These are phyloP conservation scores for Raddia guianensis DNA, from an alignment of 176 grass and related monocot genomes.

Conservation along the genomic window DNA sequence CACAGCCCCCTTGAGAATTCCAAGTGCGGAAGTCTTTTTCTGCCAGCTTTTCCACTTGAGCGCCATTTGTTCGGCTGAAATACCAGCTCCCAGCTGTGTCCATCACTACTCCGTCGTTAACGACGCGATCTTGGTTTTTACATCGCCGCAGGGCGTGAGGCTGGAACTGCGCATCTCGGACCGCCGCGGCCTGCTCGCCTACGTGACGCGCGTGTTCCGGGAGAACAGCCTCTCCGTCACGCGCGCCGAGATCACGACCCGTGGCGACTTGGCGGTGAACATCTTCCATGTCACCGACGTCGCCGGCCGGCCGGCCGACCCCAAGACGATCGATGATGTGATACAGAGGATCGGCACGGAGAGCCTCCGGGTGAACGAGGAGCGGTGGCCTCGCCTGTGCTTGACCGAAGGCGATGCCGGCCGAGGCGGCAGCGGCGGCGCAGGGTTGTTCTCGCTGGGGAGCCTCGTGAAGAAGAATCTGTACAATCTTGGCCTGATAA, in stretches of 20 bases:
- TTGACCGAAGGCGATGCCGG: slow-evolving; percentile 42
- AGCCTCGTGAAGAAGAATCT: slow-evolving; percentile 91
- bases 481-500: slow-evolving; percentile 76
- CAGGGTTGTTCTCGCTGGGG: slow-evolving; percentile 66
- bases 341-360: slow-evolving; percentile 73
- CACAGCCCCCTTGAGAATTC: slow-evolving; percentile 2
- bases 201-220: slow-evolving; percentile 85
- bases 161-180: slow-evolving; percentile 76
- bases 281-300: slow-evolving; percentile 81
- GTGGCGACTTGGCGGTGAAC: slow-evolving; percentile 66
- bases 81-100: slow-evolving; percentile 9
- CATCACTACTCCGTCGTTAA: not conserved
- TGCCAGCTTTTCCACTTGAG: slow-evolving; percentile 44
- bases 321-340: slow-evolving; percentile 64
- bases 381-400: slow-evolving; percentile 47
- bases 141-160: slow-evolving; percentile 58
- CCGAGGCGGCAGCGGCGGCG: slow-evolving; percentile 31
- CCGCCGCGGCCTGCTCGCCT: slow-evolving; percentile 74
- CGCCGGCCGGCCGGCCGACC: slow-evolving; percentile 60
- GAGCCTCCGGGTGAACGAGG: slow-evolving; percentile 68
- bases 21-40: slow-evolving; percentile 21
- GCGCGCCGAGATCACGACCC: slow-evolving; percentile 77
- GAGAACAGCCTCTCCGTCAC: slow-evolving; percentile 88
- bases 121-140: slow-evolving; percentile 1
- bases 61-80: slow-evolving; percentile 32